Percentiles rank a stretch among this genome's conserved stretches.
These are phyloP conservation scores for Thielaviopsis musarum DNA, from an alignment of 2,329 filamentous ascomycete species.

Conservation along the genomic window DNA sequence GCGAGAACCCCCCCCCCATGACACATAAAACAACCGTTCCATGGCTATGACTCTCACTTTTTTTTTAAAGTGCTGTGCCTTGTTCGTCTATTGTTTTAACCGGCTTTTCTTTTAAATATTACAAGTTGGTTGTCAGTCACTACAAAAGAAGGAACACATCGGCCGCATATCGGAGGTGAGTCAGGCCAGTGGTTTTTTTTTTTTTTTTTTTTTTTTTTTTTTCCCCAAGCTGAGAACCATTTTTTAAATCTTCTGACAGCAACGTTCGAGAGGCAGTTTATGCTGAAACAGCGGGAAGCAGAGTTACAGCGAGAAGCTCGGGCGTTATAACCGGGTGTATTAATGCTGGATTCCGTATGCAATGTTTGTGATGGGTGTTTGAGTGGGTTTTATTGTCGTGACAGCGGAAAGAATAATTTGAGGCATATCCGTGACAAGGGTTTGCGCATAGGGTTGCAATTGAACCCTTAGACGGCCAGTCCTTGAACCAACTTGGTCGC, in stretches of 20 bases:
- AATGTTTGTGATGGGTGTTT: no score
- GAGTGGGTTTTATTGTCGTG: no score
- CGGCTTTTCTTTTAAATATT: neutral
- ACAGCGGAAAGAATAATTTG: no score
- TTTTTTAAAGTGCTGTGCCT: no score
- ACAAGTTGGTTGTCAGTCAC: neutral
- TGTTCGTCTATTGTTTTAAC: no score
- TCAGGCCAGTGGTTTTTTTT: neutral
- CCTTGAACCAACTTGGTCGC: constrained; percentile 24
- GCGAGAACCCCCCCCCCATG: no score
- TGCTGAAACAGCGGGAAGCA: neutral
- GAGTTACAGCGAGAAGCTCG: neutral
- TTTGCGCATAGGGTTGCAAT: neutral
- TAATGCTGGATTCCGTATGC: neutral
- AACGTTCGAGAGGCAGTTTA: neutral
- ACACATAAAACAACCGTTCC: no score
- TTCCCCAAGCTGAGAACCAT: no score
- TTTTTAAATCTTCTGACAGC: no score
- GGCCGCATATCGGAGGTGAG: neutral
- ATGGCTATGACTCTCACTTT: no score
- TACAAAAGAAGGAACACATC: neutral
- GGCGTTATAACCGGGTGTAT: neutral
- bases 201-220: neutral
- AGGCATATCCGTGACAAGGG: no score
- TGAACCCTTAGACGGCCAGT: neutral